These are phyloP conservation scores for Spencermartinsiella ligniputridi DNA, from an alignment of 1,139 yeast species.

Conservation along the genomic window DNA sequence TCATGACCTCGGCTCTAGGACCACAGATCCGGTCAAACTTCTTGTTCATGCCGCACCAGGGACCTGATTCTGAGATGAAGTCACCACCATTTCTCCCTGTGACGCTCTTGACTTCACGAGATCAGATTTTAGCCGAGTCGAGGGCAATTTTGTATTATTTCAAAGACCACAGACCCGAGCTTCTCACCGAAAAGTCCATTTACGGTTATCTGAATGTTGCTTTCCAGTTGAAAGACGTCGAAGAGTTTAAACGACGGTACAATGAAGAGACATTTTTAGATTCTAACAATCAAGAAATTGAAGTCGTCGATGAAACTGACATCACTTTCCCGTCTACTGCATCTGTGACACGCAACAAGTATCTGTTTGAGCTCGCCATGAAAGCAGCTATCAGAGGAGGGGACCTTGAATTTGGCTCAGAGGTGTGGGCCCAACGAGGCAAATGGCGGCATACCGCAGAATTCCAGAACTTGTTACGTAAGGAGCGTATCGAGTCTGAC, in stretches of 20 bases:
- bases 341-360: slow-evolving; percentile 43
- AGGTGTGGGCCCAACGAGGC: slow-evolving; percentile 77
- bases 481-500: slow-evolving; percentile 49
- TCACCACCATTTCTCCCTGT: slow-evolving; percentile 68
- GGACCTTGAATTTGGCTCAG: slow-evolving; percentile 54
- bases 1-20: slow-evolving; percentile 31
- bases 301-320: slow-evolving; percentile 9
- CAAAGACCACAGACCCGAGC: slow-evolving; percentile 39
- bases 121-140: slow-evolving; percentile 65
- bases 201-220: slow-evolving; percentile 55
- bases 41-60: slow-evolving; percentile 12
- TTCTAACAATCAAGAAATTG: slow-evolving; percentile 5
- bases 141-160: slow-evolving; percentile 69
- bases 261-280: slow-evolving; percentile 41
- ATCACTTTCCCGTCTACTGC: slow-evolving; percentile 1
- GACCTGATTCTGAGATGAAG: slow-evolving; percentile 9
- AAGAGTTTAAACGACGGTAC: slow-evolving; percentile 51
- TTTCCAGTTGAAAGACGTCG: slow-evolving; percentile 43
- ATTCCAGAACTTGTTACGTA: slow-evolving; percentile 42
- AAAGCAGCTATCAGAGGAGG: slow-evolving; percentile 58
- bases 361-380: slow-evolving; percentile 59
- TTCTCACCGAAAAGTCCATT: slow-evolving; percentile 42
- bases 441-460: slow-evolving; percentile 50
- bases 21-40: slow-evolving; percentile 27
- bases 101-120: slow-evolving; percentile 37